phyloP scores from a whole-genome alignment of 768 basidiomycete genomes.

The Galerina sulciceps region DNA sequence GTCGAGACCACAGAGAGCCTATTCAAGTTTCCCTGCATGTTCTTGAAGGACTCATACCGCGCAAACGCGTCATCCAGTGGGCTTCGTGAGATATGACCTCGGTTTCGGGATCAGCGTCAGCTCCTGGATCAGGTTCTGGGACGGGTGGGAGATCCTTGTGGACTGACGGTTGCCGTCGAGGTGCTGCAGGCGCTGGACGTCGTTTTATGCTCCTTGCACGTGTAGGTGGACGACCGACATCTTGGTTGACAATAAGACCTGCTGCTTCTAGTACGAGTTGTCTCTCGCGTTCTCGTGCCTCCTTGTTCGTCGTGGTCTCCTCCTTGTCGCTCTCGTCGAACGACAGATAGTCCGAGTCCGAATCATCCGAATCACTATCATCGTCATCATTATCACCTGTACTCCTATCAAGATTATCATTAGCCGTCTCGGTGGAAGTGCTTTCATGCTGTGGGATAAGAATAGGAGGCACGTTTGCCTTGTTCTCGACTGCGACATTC shows the following conservation, averaged over 20 bases:
- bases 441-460: background rate
- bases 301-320: conserved; percentile 48
- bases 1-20: conserved; percentile 69
- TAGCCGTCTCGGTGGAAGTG: conserved; percentile 2
- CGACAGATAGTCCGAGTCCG: conserved; percentile 41
- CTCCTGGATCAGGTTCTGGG: conserved; percentile 34
- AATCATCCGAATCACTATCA: conserved; percentile 41
- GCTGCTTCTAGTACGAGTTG: conserved; percentile 87
- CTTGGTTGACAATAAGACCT: conserved; percentile 77
- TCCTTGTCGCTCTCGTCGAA: conserved; percentile 41
- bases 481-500: conserved; percentile 6
- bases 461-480: background rate
- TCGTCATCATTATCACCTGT: conserved; percentile 9
- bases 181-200: conserved; percentile 58
- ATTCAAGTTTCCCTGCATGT: conserved; percentile 48
- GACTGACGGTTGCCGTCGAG: conserved; percentile 22
- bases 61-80: conserved; percentile 85
- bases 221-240: conserved; percentile 54
- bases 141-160: conserved; percentile 60
- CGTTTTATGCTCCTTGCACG: conserved; percentile 38
- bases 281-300: conserved; percentile 75
- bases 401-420: background rate
- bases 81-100: conserved; percentile 39
- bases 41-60: conserved; percentile 84
- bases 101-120: conserved; percentile 24